These are phyloP conservation scores for Cicer bijugum DNA, from an alignment of 306 rosid genomes.

Conservation along the genomic window DNA sequence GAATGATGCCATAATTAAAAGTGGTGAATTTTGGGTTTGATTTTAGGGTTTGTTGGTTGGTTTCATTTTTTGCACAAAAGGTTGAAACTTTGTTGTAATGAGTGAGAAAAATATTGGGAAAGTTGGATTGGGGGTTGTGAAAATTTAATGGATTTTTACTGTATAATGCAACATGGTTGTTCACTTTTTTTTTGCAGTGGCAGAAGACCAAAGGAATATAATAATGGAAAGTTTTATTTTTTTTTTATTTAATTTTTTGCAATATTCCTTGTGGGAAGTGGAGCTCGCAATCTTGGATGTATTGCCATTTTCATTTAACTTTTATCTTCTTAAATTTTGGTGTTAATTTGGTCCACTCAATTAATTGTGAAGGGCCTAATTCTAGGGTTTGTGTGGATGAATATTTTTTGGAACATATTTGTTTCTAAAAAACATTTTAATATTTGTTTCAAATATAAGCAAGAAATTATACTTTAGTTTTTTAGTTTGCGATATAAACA, in stretches of 20 bases:
- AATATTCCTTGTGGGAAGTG: constrained; percentile 23
- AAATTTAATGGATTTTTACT: constrained; percentile 67
- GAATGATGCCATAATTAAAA: constrained; percentile 64
- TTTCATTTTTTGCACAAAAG: constrained; percentile 47
- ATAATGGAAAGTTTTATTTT: constrained; percentile 17
- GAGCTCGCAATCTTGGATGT: neutral
- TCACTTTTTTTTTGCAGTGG: constrained; percentile 59
- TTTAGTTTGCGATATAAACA: too few species aligned
- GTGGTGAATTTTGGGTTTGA: constrained; percentile 42
- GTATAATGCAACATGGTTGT: constrained; percentile 53
- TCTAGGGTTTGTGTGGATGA: neutral
- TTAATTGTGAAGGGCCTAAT: constrained; percentile 30
- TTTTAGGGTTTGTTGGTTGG: constrained; percentile 49
- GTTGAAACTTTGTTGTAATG: constrained; percentile 47
- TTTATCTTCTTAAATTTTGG: neutral
- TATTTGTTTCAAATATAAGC: too few species aligned
- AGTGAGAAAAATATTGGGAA: constrained; percentile 45
- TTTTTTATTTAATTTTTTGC: constrained; percentile 15
- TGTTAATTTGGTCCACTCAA: constrained; percentile 23
- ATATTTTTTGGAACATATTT: neutral
- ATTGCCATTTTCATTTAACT: neutral
- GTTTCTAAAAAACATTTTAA: neutral
- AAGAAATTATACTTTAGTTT: too few species aligned
- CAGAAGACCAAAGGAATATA: constrained; percentile 64
- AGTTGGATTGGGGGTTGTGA: constrained; percentile 71